Evolutionary conservation across 192 early-diverging fungal genomes (phyloP), one percentile per base, ranked within the genome.

Genomic region (Borealophlyctis nickersoniae): DNA sequence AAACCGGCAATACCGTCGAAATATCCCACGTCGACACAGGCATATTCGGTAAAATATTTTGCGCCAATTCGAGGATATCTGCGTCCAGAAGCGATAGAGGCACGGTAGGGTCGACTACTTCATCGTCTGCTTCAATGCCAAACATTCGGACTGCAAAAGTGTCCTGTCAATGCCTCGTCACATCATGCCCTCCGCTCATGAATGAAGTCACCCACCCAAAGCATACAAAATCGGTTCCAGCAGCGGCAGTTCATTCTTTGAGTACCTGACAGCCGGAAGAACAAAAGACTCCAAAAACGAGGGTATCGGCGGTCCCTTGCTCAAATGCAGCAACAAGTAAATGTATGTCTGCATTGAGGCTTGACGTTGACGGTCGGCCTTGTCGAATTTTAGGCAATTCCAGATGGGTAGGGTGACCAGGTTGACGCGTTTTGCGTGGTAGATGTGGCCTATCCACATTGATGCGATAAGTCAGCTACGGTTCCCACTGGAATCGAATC

Each of bases 381-480:
- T 65, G n/a, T 65, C 63, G 28, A 31, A 56, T 19, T 26, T 19
- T 29, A 65, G 49, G 53, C 33, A n/a, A 35, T 56, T 65, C 24
- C 19, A 4, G 29, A 65, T 55, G 14, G 63, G 63, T 14, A 65
- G 23, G 4, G 56, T 36, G 2, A 65, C 24, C 1, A 65, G 54
- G 7, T 14, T 28, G 9, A 32, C 27, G 19, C 63, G 63, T 49
- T 65, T 65, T 32, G 19, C 23, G 52, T 55, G 19, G 29, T 19
- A 28, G 22, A 65, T 23, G 39, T 65, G 63, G 39, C 54, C 63
- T 65, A n/a, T 26, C n/a, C n/a, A n/a, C n/a, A n/a, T n/a, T n/a
- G n/a, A n/a, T n/a, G 39, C 39, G 39, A 45, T 19, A 19, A 45
- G 39, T 45, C 39, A n/a, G n/a, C n/a, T n/a, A n/a, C n/a, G n/a